A percentile compares a stretch with the other conserved stretches of the same genome.
Conservation (phyloP, 2,329 filamentous ascomycete genomes). For the Pseudogymnoascus sp. region DNA sequence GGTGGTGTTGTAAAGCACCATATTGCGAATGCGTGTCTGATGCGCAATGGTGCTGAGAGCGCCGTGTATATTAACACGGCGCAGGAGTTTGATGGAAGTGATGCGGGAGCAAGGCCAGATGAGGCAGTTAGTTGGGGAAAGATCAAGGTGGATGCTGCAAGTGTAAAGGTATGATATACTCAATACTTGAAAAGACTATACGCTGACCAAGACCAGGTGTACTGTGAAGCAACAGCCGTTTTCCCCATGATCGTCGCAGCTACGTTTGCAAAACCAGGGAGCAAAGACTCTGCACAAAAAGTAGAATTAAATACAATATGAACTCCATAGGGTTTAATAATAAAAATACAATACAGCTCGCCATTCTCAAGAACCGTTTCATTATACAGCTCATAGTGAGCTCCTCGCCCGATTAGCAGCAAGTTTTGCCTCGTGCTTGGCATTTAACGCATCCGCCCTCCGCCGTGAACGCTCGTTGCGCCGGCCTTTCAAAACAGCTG, state of each 20-base stretch:
- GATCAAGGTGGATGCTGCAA: slow-evolving; percentile 81
- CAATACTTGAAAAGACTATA: not conserved
- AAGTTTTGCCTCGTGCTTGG: not conserved
- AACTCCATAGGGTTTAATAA: not conserved
- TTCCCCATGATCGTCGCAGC: slow-evolving; percentile 61
- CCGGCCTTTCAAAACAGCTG: not conserved
- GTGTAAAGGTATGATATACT: slow-evolving; percentile 66
- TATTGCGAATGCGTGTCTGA: slow-evolving; percentile 93
- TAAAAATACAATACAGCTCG: not conserved
- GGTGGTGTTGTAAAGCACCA: slow-evolving; percentile 97
- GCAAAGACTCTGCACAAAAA: not conserved
- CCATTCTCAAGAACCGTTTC: not conserved
- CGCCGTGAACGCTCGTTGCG: not conserved
- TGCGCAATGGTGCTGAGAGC: slow-evolving; percentile 95
- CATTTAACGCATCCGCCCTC: not conserved
- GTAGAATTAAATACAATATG: slow-evolving; percentile 8
- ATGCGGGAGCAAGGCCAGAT: slow-evolving; percentile 88
- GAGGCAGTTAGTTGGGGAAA: slow-evolving; percentile 99
- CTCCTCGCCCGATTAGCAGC: not conserved
- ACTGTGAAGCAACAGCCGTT: slow-evolving; percentile 55
- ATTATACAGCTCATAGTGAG: not conserved
- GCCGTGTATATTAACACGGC: slow-evolving; percentile 97
- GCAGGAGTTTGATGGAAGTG: slow-evolving; percentile 95
- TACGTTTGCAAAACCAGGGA: slow-evolving; percentile 48
- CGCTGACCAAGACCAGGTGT: slow-evolving; percentile 38